phyloP scores from a whole-genome alignment of 1,139 yeast species.

The Nakaseomyces kungkrabaensis region DNA sequence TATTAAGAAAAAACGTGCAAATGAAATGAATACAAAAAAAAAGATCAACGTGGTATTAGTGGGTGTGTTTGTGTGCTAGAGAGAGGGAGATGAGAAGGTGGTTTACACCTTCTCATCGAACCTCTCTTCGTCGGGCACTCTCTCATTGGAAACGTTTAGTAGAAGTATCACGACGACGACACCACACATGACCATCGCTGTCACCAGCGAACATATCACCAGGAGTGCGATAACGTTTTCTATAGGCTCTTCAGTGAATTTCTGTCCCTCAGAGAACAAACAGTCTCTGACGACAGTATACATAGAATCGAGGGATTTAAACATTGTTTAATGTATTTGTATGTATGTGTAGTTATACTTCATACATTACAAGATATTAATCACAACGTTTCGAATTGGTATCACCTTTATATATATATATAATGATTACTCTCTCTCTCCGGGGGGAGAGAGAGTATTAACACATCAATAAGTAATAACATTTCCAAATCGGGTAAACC shows the following conservation, averaged over 20 bases:
- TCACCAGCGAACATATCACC: slow-evolving; percentile 1
- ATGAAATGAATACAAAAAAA: too few relatives aligned
- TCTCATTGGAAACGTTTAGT: neutral
- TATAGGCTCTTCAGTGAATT: neutral
- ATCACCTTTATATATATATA: neutral
- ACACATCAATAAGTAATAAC: neutral
- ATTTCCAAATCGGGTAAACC: neutral
- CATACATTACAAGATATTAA: too few relatives aligned
- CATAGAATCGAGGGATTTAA: slow-evolving; percentile 2
- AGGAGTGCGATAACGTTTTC: slow-evolving; percentile 1
- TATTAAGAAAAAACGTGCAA: too few relatives aligned
- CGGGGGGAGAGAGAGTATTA: neutral
- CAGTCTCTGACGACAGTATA: neutral
- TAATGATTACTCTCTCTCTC: neutral
- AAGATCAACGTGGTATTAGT: neutral
- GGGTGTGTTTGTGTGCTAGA: too few relatives aligned
- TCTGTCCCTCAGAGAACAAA: slow-evolving; percentile 1
- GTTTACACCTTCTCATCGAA: neutral
- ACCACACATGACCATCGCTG: neutral
- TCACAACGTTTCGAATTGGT: neutral
- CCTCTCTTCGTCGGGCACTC: neutral
- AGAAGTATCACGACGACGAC: neutral
- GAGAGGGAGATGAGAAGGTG: too few relatives aligned
- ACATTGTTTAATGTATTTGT: neutral
- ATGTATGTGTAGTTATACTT: neutral